These are phyloP conservation scores for Pythium sukuiense DNA, from an alignment of 352 stramenopile species.

Conservation along the genomic window DNA sequence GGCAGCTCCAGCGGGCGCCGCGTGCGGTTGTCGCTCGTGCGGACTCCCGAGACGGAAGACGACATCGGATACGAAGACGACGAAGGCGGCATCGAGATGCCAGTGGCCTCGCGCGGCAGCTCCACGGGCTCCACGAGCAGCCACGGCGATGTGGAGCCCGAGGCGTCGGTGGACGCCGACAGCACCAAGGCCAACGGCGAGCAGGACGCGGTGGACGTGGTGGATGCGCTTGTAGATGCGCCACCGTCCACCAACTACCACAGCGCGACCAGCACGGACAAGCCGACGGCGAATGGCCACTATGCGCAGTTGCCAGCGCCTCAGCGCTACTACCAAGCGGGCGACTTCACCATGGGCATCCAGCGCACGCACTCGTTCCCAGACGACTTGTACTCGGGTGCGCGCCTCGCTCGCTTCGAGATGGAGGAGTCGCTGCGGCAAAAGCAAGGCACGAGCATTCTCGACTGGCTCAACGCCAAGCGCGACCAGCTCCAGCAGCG, in stretches of 20 bases:
- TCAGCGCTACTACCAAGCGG: constrained; percentile 34
- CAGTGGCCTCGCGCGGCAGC: constrained; percentile 13
- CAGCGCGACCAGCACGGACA: neutral
- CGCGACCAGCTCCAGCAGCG: constrained; percentile 28
- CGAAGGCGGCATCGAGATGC: constrained; percentile 15
- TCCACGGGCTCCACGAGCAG: constrained; percentile 22
- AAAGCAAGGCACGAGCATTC: constrained; percentile 61
- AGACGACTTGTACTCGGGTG: constrained; percentile 69
- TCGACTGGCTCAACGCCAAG: constrained; percentile 65
- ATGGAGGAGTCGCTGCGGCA: constrained; percentile 70
- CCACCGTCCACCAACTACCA: neutral
- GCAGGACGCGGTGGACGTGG: neutral
- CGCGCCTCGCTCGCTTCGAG: constrained; percentile 74
- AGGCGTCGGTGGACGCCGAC: constrained; percentile 9
- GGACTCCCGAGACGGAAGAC: constrained; percentile 1
- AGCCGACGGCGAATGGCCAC: neutral
- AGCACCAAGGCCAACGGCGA: neutral
- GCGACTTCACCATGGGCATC: constrained; percentile 33
- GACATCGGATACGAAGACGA: neutral
- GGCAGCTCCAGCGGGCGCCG: constrained; percentile 11
- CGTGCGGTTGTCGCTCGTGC: constrained; percentile 24
- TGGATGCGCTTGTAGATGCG: neutral
- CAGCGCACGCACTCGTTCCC: constrained; percentile 81
- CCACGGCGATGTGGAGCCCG: constrained; percentile 23
- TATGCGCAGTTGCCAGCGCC: neutral